Conservation (phyloP, 257 asterid genomes). For the Jacaranda mimosifolia region DNA sequence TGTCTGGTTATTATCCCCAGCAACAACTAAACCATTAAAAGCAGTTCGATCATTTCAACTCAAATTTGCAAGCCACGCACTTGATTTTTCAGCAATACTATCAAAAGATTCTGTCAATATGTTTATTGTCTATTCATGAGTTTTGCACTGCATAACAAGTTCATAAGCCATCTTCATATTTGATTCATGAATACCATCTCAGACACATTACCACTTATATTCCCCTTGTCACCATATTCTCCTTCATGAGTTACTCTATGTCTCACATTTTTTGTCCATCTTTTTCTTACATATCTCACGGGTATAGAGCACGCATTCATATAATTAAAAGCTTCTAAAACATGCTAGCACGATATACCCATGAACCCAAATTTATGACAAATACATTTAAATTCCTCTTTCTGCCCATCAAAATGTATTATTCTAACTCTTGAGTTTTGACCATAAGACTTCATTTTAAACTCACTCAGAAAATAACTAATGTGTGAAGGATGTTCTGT, state of each 20-base stretch:
- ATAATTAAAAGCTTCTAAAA: no score
- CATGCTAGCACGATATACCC: no score
- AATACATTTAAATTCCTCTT: neutral
- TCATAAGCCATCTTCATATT: neutral
- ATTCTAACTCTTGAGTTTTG: neutral
- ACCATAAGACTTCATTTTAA: neutral
- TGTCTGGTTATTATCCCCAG: neutral
- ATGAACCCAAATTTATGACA: neutral
- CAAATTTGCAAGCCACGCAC: neutral
- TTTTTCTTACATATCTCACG: neutral
- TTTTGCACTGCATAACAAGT: no score
- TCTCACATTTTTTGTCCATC: conserved; percentile 23
- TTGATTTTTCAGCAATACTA: neutral
- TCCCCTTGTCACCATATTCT: neutral
- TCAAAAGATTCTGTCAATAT: no score
- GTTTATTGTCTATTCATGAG: no score
- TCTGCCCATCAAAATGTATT: neutral
- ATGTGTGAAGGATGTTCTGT: no score
- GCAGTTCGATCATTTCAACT: neutral
- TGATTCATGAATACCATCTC: conserved; percentile 25
- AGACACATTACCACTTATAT: neutral
- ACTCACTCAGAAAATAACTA: neutral
- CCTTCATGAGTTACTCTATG: neutral
- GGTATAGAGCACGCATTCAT: neutral
- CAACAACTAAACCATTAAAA: neutral